Conservation (phyloP, 2,329 filamentous ascomycete genomes). For the Daldinia sp. region DNA sequence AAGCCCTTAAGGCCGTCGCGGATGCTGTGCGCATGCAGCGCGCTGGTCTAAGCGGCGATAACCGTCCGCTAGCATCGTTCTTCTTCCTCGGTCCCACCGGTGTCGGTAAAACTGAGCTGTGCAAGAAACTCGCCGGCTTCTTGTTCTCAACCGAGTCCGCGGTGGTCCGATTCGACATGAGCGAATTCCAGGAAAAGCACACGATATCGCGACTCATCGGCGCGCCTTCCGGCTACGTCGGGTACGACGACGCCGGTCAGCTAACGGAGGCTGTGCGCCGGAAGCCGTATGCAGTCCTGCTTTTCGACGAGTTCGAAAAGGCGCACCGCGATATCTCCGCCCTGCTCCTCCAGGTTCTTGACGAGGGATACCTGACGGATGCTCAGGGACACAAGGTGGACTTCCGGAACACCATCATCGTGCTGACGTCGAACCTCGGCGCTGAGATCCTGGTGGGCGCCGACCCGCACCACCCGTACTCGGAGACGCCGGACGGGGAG, state of each 20-base stretch:
- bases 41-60: constrained; percentile 90
- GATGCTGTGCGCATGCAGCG: constrained; percentile 95
- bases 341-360: constrained; percentile 90
- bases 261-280: constrained; percentile 93
- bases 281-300: constrained; percentile 93
- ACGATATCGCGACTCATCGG: constrained; percentile 94
- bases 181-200: constrained; percentile 97
- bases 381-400: constrained; percentile 96
- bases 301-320: constrained; percentile 99
- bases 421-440: constrained; percentile 94
- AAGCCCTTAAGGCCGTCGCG: constrained; percentile 89
- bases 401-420: constrained; percentile 96
- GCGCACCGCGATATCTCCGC: constrained; percentile 95
- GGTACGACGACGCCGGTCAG: constrained; percentile 96
- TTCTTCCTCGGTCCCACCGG: constrained; percentile 98
- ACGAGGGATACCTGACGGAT: constrained; percentile 96
- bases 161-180: constrained; percentile 96
- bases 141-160: constrained; percentile 93
- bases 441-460: constrained; percentile 89
- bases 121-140: constrained; percentile 94
- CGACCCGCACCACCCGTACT: constrained; percentile 73
- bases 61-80: constrained; percentile 91
- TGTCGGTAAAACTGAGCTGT: constrained; percentile 96
- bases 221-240: constrained; percentile 92
- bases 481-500: constrained; percentile 72